Percentiles rank a stretch among this genome's conserved stretches.
Conservation (phyloP, 371 early-diverging fungal genomes). For the Lichtheimia corymbifera region DNA sequence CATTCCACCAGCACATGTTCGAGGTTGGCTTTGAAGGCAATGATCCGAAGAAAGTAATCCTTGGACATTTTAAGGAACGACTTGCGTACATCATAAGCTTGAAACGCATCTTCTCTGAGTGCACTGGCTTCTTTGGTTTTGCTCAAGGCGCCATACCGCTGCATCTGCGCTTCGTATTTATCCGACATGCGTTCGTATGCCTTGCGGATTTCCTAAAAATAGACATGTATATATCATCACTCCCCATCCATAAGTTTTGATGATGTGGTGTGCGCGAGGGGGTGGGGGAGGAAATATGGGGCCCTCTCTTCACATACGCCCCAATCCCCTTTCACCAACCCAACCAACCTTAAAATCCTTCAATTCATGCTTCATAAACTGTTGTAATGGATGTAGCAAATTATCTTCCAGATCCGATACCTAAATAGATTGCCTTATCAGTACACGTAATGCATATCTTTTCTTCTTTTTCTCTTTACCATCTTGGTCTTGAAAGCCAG, state of each 20-base stretch:
- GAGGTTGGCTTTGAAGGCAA: conserved; percentile 35
- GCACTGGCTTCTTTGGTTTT: conserved; percentile 71
- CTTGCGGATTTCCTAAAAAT: conserved; percentile 45
- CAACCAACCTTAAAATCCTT: conserved; percentile 30
- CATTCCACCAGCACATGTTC: conserved; percentile 36
- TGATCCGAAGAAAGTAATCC: conserved; percentile 32
- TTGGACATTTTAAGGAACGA: conserved; percentile 50
- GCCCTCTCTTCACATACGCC: too few relatives aligned
- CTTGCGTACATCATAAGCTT: conserved; percentile 66
- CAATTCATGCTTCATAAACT: conserved; percentile 58
- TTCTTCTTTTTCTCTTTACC: conserved; percentile 33
- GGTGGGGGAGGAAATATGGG: too few relatives aligned
- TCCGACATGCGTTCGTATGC: conserved; percentile 61
- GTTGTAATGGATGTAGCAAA: conserved; percentile 55
- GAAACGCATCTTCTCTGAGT: conserved; percentile 70
- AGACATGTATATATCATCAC: neutral
- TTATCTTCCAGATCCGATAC: conserved; percentile 56
- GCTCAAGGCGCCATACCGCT: conserved; percentile 56
- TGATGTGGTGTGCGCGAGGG: too few relatives aligned
- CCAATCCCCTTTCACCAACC: too few relatives aligned
- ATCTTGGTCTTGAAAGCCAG: conserved; percentile 51
- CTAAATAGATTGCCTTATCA: conserved; percentile 25
- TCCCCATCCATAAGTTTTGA: too few relatives aligned
- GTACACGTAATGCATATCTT: conserved; percentile 11
- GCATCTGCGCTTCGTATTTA: conserved; percentile 65